Conservation (phyloP, 1,139 yeast genomes). For the Diutina siamensis region DNA sequence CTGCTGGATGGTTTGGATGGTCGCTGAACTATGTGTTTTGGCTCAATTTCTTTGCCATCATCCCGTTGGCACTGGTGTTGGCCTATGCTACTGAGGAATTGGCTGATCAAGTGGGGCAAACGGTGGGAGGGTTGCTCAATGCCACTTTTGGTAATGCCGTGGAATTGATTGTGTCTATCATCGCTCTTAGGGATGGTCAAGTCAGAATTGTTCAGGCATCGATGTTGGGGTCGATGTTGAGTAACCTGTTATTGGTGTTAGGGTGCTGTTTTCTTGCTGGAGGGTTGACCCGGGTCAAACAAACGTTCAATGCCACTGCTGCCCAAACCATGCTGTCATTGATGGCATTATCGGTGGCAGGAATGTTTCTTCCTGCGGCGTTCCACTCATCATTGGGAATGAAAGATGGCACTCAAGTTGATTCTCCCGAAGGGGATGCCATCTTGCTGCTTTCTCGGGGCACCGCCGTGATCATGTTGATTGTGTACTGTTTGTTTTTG, state of each 20-base stretch:
- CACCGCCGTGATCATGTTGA: slow-evolving; percentile 65
- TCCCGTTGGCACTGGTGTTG: slow-evolving; percentile 82
- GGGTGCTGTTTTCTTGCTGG: slow-evolving; percentile 97
- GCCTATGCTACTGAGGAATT: slow-evolving; percentile 92
- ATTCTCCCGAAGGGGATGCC: slow-evolving; percentile 26
- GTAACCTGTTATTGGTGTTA: slow-evolving; percentile 75
- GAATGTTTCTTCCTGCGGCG: slow-evolving; percentile 89
- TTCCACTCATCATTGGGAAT: slow-evolving; percentile 74
- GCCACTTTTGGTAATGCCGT: slow-evolving; percentile 95
- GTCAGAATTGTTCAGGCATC: slow-evolving; percentile 92
- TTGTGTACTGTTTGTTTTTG: slow-evolving; percentile 70
- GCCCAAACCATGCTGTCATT: slow-evolving; percentile 96
- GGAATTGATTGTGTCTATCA: slow-evolving; percentile 89
- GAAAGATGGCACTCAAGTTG: slow-evolving; percentile 22
- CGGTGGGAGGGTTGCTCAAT: slow-evolving; percentile 84
- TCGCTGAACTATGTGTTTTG: slow-evolving; percentile 51
- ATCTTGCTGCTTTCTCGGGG: slow-evolving; percentile 78
- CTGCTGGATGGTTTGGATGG: slow-evolving; percentile 52
- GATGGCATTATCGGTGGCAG: slow-evolving; percentile 82
- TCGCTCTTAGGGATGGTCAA: slow-evolving; percentile 79
- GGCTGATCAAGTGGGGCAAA: slow-evolving; percentile 68
- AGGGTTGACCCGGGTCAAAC: slow-evolving; percentile 77
- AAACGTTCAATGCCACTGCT: slow-evolving; percentile 85
- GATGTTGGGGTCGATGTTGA: slow-evolving; percentile 87
- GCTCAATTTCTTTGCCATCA: slow-evolving; percentile 78